A percentile compares a stretch with the other conserved stretches of the same genome.
phyloP scores from a whole-genome alignment of 495 filamentous ascomycete species.

The Penicillium simplicissimum region DNA sequence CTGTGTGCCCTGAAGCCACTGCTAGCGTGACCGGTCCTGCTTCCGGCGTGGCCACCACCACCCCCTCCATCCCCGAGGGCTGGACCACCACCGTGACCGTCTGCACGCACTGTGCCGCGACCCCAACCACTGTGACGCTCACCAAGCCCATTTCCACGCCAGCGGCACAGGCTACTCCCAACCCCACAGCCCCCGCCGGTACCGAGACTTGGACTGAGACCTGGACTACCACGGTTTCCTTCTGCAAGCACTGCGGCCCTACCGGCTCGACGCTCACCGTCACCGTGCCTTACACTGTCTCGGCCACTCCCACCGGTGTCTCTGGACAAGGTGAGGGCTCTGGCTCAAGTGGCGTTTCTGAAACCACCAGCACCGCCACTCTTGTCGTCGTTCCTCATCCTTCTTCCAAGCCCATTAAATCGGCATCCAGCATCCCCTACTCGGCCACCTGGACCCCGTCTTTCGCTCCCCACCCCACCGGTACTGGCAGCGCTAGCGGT shows the following conservation, averaged over 20 bases:
- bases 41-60: constrained; percentile 20
- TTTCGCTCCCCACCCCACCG: constrained; percentile 22
- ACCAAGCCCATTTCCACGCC: constrained; percentile 34
- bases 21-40: constrained; percentile 20
- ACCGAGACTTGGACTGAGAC: constrained; percentile 41
- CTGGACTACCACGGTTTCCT: constrained; percentile 43
- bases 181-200: constrained; percentile 19
- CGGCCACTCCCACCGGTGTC: neutral
- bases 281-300: constrained; percentile 30
- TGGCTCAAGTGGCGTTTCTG: neutral
- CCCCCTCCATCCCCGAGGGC: constrained; percentile 38
- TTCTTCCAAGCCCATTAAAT: constrained; percentile 4
- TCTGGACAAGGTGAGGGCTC: constrained; percentile 5
- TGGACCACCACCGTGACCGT: constrained; percentile 52
- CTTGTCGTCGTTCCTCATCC: neutral
- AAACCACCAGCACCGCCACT: constrained; percentile 1
- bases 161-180: constrained; percentile 10
- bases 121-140: constrained; percentile 44
- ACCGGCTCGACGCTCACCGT: constrained; percentile 38
- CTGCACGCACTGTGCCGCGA: constrained; percentile 47
- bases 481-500: constrained; percentile 16
- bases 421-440: constrained; percentile 7
- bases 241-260: constrained; percentile 43
- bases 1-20: constrained; percentile 38
- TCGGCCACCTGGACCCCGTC: constrained; percentile 20